Evolutionary conservation across 352 stramenopile genomes (phyloP).

Genomic region (Pythium plurisporium): DNA sequence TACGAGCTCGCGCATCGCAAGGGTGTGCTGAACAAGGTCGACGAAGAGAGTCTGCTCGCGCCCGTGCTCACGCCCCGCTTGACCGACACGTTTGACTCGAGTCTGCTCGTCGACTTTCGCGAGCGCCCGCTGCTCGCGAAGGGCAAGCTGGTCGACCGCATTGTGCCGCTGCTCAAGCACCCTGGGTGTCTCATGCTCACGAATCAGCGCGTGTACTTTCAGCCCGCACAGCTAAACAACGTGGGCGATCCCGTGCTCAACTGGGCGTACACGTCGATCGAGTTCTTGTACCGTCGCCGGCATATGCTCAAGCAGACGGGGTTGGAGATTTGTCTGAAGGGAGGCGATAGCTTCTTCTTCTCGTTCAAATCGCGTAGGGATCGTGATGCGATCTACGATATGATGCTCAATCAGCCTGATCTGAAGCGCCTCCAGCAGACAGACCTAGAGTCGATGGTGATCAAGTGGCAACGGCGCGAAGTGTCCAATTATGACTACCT

Average conservation of each 20-base stretch:
- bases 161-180: conserved; percentile 89
- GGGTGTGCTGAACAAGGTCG: conserved; percentile 77
- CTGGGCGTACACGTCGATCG: conserved; percentile 77
- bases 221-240: conserved; percentile 91
- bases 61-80: conserved; percentile 66
- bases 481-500: conserved; percentile 96
- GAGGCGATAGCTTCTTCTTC: conserved; percentile 74
- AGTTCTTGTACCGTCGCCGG: conserved; percentile 81
- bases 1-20: conserved; percentile 63
- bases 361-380: conserved; percentile 68
- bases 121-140: conserved; percentile 72
- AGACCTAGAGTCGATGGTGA: conserved; percentile 70
- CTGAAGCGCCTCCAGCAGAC: conserved; percentile 56
- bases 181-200: conserved; percentile 91
- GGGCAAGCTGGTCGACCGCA: conserved; percentile 81
- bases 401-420: conserved; percentile 76
- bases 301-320: conserved; percentile 89
- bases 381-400: conserved; percentile 80
- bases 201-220: conserved; percentile 86
- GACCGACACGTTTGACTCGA: conserved; percentile 87
- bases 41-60: conserved; percentile 74
- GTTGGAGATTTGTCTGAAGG: conserved; percentile 81
- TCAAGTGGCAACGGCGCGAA: conserved; percentile 76
- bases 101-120: conserved; percentile 86
- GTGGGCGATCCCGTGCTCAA: conserved; percentile 84